Conservation (phyloP, 1,284 basidiomycete species). For the Apiotrichum akiyoshidainum region DNA sequence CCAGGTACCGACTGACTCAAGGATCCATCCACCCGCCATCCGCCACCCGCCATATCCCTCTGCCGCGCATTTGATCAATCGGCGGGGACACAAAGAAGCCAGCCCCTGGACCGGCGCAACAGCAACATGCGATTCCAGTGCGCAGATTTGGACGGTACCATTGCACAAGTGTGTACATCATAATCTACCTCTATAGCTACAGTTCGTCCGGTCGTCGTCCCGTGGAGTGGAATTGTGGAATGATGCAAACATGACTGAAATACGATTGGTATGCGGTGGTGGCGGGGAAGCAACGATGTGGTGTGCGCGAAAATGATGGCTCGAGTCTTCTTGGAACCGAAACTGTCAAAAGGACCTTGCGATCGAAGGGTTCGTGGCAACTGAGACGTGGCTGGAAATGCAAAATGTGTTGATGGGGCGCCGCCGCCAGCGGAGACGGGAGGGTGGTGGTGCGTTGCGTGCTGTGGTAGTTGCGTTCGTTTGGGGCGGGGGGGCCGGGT, state of each 20-base stretch:
- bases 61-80: no score
- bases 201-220: slow-evolving; percentile 2
- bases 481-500: not conserved
- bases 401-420: not conserved
- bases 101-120: no score
- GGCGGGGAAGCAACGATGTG: not conserved
- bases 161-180: slow-evolving; percentile 13
- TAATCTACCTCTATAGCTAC: slow-evolving; percentile 21
- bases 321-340: not conserved
- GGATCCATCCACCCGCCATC: no score
- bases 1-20: no score
- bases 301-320: not conserved
- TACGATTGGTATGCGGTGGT: slow-evolving; percentile 1
- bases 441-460: not conserved
- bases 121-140: not conserved
- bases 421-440: slow-evolving; percentile 4
- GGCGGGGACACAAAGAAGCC: no score
- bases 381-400: not conserved
- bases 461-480: no score
- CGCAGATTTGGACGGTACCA: not conserved
- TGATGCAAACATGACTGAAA: slow-evolving; percentile 13
- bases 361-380: no score
- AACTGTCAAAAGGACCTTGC: not conserved
- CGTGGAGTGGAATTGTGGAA: not conserved
- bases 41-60: no score